Evolutionary conservation across 2,329 filamentous ascomycete species (phyloP).

Genomic region (Pestalotiopsis sp.): DNA sequence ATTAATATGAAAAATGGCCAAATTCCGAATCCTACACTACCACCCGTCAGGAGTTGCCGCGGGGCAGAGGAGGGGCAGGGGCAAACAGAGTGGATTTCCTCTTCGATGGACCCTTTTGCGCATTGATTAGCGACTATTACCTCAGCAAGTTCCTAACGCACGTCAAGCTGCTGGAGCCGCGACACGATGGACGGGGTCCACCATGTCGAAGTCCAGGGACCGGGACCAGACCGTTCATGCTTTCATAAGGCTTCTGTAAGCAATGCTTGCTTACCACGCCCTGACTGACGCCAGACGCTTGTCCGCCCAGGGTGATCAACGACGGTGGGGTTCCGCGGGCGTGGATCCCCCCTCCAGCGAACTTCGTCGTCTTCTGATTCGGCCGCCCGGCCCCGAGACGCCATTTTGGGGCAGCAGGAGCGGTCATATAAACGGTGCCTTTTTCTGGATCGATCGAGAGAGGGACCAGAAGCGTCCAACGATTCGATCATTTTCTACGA

Average conservation of each 20-base stretch:
- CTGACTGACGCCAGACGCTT: neutral
- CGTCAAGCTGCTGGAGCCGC: neutral
- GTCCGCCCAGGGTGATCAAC: too few species aligned
- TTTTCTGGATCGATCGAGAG: too few species aligned
- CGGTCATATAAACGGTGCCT: too few species aligned
- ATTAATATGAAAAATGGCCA: neutral
- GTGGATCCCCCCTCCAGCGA: neutral
- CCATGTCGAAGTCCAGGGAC: too few species aligned
- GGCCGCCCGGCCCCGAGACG: too few species aligned
- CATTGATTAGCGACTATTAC: constrained; percentile 8
- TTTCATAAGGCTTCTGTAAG: neutral
- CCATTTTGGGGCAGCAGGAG: too few species aligned
- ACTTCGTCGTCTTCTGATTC: neutral
- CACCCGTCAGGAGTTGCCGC: neutral
- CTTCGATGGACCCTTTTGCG: neutral
- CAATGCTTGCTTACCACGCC: neutral
- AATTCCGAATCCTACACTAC: neutral
- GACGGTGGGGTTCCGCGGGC: neutral
- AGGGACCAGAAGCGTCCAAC: neutral
- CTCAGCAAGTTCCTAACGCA: neutral
- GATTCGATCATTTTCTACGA: neutral
- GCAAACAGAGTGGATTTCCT: neutral
- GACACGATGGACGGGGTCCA: neutral
- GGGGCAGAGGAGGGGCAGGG: neutral
- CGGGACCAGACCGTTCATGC: neutral